These are phyloP conservation scores for Arthroderma sp. DNA, from an alignment of 2,329 filamentous ascomycete species.

Conservation along the genomic window DNA sequence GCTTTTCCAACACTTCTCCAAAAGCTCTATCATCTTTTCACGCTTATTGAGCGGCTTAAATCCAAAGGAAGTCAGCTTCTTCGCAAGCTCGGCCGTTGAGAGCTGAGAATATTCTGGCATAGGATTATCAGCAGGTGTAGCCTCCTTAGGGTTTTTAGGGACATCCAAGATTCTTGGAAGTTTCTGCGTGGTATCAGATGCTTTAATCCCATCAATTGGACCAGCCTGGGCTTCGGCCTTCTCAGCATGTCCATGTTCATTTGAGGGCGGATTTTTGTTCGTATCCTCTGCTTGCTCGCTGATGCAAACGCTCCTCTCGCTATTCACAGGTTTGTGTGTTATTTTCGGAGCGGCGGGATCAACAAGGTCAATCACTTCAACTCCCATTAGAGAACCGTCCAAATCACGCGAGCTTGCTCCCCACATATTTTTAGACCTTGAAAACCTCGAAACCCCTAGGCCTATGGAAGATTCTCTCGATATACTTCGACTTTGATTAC, in stretches of 20 bases:
- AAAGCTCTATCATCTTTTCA: slow-evolving; percentile 55
- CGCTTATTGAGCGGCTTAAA: slow-evolving; percentile 62
- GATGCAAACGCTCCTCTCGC: not conserved
- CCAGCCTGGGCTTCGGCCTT: not conserved
- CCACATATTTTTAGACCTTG: slow-evolving; percentile 48
- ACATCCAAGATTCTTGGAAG: no score
- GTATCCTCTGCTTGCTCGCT: not conserved
- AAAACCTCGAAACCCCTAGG: slow-evolving; percentile 17
- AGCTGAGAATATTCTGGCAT: slow-evolving; percentile 49
- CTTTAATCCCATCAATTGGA: not conserved
- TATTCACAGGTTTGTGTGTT: not conserved
- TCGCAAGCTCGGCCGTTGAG: slow-evolving; percentile 51
- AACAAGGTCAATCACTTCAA: slow-evolving; percentile 50
- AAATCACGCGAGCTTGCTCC: slow-evolving; percentile 54
- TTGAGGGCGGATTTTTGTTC: not conserved
- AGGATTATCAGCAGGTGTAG: not conserved
- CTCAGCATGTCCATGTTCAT: not conserved
- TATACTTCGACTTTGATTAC: slow-evolving; percentile 21
- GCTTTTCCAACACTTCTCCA: slow-evolving; percentile 60
- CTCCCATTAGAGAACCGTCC: slow-evolving; percentile 51
- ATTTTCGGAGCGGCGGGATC: slow-evolving; percentile 26
- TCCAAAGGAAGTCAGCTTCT: slow-evolving; percentile 51
- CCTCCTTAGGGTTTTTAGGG: not conserved
- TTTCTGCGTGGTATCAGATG: not conserved
- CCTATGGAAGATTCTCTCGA: slow-evolving; percentile 37